Evolutionary conservation across 257 asterid species (phyloP).

Genomic region (Dorcoceras hygrometricum): DNA sequence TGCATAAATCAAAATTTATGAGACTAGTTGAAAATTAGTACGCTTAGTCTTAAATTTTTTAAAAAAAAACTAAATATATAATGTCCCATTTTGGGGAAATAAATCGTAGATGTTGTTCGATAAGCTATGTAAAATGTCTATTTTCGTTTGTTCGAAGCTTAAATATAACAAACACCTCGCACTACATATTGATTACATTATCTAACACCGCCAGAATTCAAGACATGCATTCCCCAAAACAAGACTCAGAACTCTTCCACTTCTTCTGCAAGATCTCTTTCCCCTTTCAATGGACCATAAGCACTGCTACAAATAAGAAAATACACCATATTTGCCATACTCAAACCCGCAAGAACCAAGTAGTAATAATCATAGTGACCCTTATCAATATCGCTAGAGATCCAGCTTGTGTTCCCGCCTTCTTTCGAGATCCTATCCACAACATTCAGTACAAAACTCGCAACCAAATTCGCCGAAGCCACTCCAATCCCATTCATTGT

Average conservation of each 20-base stretch:
- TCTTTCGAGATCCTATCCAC: conserved; percentile 34
- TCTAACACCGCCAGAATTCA: background rate
- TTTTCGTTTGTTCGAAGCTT: no score
- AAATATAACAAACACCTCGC: no score
- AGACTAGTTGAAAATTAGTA: no score
- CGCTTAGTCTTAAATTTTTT: no score
- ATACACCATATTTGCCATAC: conserved; percentile 45
- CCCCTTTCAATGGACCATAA: conserved; percentile 45
- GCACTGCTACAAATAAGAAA: conserved; percentile 48
- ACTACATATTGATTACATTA: no score
- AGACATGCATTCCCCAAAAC: no score
- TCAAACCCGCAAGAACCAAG: conserved; percentile 54
- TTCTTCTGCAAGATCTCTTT: conserved; percentile 15
- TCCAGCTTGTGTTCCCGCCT: conserved; percentile 57
- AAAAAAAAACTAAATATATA: no score
- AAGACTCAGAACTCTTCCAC: conserved; percentile 10
- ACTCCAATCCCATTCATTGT: conserved; percentile 38
- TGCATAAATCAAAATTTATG: no score
- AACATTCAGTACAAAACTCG: conserved; percentile 48
- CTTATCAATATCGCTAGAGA: conserved; percentile 54
- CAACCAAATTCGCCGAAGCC: conserved; percentile 42
- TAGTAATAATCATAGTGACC: conserved; percentile 68
- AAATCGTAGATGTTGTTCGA: no score
- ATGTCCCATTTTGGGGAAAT: no score
- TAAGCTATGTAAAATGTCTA: no score